These are phyloP conservation scores for Yamadazyma triangularis DNA, from an alignment of 1,139 yeast genomes.

Conservation along the genomic window DNA sequence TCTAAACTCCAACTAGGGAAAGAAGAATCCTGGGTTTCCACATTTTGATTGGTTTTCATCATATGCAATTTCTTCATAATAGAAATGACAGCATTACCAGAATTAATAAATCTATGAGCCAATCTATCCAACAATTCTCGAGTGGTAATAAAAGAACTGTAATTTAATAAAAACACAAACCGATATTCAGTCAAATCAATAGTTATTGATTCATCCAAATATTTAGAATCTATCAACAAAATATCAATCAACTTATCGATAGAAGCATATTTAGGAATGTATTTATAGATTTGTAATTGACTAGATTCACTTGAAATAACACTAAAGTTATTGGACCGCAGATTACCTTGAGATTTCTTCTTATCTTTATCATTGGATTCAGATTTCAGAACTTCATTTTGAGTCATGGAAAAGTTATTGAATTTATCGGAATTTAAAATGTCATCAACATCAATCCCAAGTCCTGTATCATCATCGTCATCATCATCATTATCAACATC, in stretches of 20 bases:
- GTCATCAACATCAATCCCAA: conserved; percentile 46
- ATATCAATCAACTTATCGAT: conserved; percentile 41
- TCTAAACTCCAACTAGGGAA: conserved; percentile 47
- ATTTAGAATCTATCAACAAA: conserved; percentile 35
- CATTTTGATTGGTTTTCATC: too few relatives aligned
- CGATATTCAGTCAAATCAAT: conserved; percentile 42
- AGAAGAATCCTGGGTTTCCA: too few relatives aligned
- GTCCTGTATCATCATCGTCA: conserved; percentile 35
- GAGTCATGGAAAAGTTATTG: conserved; percentile 24
- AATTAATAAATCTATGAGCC: conserved; percentile 41
- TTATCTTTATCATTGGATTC: conserved; percentile 1
- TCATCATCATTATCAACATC: conserved; percentile 23
- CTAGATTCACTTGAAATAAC: conserved; percentile 13
- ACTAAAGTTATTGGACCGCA: conserved; percentile 10
- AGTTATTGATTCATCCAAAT: conserved; percentile 33
- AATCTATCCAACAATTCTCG: conserved; percentile 39
- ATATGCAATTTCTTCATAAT: conserved; percentile 38
- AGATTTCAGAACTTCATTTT: background rate
- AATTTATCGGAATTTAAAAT: conserved; percentile 41
- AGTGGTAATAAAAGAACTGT: conserved; percentile 40
- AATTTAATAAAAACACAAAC: conserved; percentile 40
- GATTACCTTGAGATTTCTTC: conserved; percentile 1
- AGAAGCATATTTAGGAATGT: conserved; percentile 39
- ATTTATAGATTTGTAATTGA: conserved; percentile 17
- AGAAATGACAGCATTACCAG: conserved; percentile 46